These are phyloP conservation scores for Neofusicoccum cordaticola DNA, from an alignment of 2,329 filamentous ascomycete species.

Conservation along the genomic window DNA sequence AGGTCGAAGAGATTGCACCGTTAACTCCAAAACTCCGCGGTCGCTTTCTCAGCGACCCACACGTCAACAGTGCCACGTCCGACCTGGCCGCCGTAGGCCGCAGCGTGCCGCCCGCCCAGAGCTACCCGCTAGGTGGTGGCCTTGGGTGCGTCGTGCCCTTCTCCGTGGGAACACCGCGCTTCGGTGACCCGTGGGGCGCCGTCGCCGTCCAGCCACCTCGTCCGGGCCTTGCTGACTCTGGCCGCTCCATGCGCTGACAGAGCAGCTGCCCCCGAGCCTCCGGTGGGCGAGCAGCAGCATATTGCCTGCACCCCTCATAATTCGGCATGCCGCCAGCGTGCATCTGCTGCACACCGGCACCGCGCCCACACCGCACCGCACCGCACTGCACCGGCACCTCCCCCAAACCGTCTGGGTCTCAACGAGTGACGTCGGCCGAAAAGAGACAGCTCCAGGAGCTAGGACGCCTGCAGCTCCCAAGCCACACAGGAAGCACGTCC, in stretches of 20 bases:
- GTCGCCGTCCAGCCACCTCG: conserved; percentile 1
- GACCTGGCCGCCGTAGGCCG: background rate
- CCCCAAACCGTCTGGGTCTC: background rate
- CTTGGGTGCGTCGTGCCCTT: background rate
- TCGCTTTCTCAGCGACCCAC: conserved; percentile 7
- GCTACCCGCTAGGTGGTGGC: background rate
- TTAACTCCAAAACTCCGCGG: conserved; percentile 18
- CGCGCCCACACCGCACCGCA: background rate
- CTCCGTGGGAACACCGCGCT: background rate
- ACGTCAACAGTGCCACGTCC: conserved; percentile 2
- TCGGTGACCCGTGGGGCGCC: conserved; percentile 1
- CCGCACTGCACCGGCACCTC: background rate
- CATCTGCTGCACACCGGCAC: background rate
- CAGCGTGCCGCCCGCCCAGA: background rate
- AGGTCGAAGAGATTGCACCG: conserved; percentile 10
- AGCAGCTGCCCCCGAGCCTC: background rate
- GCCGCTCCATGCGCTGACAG: conserved; percentile 1
- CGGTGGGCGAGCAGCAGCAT: conserved; percentile 2
- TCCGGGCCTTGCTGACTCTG: background rate
- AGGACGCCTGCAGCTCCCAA: background rate
- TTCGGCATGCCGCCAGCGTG: conserved; percentile 2
- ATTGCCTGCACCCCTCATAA: background rate
- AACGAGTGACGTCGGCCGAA: background rate
- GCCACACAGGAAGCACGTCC: conserved; percentile 4
- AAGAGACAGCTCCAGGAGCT: conserved; percentile 6